A percentile compares a stretch with the other conserved stretches of the same genome.
Conservation (phyloP, 2,329 filamentous ascomycete species). For the Verticillium nonalfalfae region DNA sequence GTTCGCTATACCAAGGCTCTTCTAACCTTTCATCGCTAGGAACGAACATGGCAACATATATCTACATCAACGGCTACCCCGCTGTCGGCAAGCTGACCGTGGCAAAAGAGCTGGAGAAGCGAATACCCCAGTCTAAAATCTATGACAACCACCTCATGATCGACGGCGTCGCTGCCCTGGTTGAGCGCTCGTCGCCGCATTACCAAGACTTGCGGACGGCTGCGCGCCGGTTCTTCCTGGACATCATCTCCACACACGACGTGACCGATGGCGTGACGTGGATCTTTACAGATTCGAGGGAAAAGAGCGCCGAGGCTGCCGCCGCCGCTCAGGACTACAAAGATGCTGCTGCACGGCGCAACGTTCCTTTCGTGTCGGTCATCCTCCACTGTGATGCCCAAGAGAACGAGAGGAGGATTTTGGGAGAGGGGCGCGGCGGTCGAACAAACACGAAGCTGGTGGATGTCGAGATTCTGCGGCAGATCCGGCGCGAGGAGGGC, state of each 20-base stretch:
- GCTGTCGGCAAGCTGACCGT: slow-evolving; percentile 23
- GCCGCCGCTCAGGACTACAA: slow-evolving; percentile 13
- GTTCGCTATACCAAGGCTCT: not conserved
- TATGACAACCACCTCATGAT: slow-evolving; percentile 23
- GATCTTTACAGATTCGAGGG: slow-evolving; percentile 19
- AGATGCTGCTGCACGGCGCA: slow-evolving; percentile 12
- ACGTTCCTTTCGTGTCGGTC: slow-evolving; percentile 18
- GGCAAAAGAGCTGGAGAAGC: slow-evolving; percentile 18
- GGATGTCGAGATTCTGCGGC: slow-evolving; percentile 13
- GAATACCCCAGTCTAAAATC: slow-evolving; percentile 16
- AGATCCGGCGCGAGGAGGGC: slow-evolving; percentile 13
- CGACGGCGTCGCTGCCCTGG: slow-evolving; percentile 15
- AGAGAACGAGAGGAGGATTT: slow-evolving; percentile 17
- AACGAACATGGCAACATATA: slow-evolving; percentile 6
- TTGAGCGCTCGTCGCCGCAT: slow-evolving; percentile 12
- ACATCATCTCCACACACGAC: slow-evolving; percentile 7
- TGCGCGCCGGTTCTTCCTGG: slow-evolving; percentile 2
- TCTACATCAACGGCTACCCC: slow-evolving; percentile 25
- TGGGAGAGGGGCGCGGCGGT: slow-evolving; percentile 2
- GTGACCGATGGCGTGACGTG: slow-evolving; percentile 6
- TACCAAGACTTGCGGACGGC: slow-evolving; percentile 15
- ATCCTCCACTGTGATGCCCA: slow-evolving; percentile 17
- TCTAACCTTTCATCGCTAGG: not conserved
- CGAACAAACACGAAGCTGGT: slow-evolving; percentile 13
- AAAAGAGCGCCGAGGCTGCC: slow-evolving; percentile 2